Conservation (phyloP, 768 basidiomycete species). For the Omphalotus guepiniiformis region DNA sequence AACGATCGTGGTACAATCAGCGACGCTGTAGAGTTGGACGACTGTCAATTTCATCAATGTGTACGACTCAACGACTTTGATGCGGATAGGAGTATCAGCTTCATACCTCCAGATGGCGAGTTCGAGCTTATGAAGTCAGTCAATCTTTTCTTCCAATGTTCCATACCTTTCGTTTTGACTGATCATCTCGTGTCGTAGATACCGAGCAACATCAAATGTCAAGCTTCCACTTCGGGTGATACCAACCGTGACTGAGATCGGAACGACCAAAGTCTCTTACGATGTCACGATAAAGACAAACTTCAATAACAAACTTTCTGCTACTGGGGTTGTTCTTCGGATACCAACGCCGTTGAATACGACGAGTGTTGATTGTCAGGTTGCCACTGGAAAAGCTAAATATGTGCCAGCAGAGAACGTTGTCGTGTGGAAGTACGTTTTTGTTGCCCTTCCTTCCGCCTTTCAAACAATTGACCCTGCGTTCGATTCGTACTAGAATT, state of each 20-base stretch:
- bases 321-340: conserved; percentile 85
- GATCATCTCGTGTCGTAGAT: conserved; percentile 43
- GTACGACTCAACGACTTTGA: conserved; percentile 95
- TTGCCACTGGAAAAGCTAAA: conserved; percentile 91
- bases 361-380: conserved; percentile 88
- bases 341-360: conserved; percentile 98
- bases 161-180: not conserved
- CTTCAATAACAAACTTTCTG: conserved; percentile 89
- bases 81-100: conserved; percentile 88
- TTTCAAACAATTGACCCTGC: conserved; percentile 3
- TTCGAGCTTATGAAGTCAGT: conserved; percentile 95
- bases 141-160: not conserved
- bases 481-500: too few species aligned
- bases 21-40: conserved; percentile 92
- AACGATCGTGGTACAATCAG: conserved; percentile 19
- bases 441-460: conserved; percentile 3
- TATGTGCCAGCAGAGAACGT: conserved; percentile 96
- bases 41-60: conserved; percentile 98
- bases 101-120: conserved; percentile 97
- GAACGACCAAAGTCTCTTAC: conserved; percentile 89
- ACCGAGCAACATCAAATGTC: conserved; percentile 93
- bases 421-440: conserved; percentile 93
- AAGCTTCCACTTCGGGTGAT: conserved; percentile 90
- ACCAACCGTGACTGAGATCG: conserved; percentile 89
- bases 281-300: conserved; percentile 82